Evolutionary conservation across 768 basidiomycete genomes (phyloP), one percentile per base, ranked within the genome.

Genomic region (Saitozyma sp.): DNA sequence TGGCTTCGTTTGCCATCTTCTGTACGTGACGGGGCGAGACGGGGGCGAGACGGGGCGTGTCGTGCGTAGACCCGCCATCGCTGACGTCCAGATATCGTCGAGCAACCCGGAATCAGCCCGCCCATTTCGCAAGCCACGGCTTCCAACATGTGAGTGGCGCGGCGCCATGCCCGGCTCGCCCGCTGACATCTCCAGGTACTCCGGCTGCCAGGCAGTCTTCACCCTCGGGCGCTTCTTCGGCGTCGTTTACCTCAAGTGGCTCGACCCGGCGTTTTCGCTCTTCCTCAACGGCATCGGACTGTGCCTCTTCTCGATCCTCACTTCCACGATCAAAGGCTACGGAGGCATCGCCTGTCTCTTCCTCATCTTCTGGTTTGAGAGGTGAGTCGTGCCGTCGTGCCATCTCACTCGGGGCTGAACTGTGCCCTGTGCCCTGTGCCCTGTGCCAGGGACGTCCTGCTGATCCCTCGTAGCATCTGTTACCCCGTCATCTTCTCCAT

Each of bases 331-430:
- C 46, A 50, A 58, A 13, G 73, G 70, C 10, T 60, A 60, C 61
- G 70, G 70, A 19, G 59, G 68, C 16, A 64, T 73, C 43, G 74
- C 69, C 6, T 68, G 63, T 19, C 58, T 73, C 50, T 73, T 69
- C 71, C 48, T 75, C 52, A 61, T 76, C 62, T 75, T 75, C 70
- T 70, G 73, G 70, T 70, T 63, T 19, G 67, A 68, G 58, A 29
- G 29, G 29, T 29, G 29, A 29, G 29, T 29, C 2, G 5, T 5
- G 29, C 29, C 29, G 5, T 2, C 29, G n/a, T 29, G 29, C 29
- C 29, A 29, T 29, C 2, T 29, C 29, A 29, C 29, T 29, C 29
- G 29, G 29, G n/a, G n/a, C n/a, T n/a, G n/a, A n/a, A n/a, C n/a
- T 29, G 29, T 29, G 29, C 29, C 29, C 29, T 29, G 5, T 5